phyloP scores from a whole-genome alignment of 2,329 filamentous ascomycete species.

The Hymenoscyphus salicellus region DNA sequence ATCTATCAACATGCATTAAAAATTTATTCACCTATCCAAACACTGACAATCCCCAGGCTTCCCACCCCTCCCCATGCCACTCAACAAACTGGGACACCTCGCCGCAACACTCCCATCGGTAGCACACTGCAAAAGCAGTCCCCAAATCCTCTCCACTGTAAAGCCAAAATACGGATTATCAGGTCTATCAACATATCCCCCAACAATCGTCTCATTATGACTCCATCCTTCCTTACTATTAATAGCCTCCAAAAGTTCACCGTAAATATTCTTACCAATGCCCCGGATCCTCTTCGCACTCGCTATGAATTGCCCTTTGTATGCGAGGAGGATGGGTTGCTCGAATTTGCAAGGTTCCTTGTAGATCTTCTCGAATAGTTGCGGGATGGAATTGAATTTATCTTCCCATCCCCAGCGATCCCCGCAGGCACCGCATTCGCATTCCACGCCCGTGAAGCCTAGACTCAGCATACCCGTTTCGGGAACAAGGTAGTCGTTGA shows the following conservation, averaged over 20 bases:
- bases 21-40: slow-evolving; percentile 21
- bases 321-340: slow-evolving; percentile 40
- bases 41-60: slow-evolving; percentile 30
- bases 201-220: slow-evolving; percentile 20
- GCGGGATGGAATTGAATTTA: slow-evolving; percentile 35
- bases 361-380: slow-evolving; percentile 36
- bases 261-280: slow-evolving; percentile 24
- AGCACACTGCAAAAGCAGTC: slow-evolving; percentile 31
- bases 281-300: slow-evolving; percentile 44
- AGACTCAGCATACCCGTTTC: slow-evolving; percentile 48
- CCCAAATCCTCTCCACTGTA: slow-evolving; percentile 31
- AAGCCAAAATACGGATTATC: slow-evolving; percentile 34
- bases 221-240: slow-evolving; percentile 26
- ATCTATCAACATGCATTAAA: background rate
- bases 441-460: slow-evolving; percentile 38
- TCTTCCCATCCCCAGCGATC: slow-evolving; percentile 44
- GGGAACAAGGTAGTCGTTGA: slow-evolving; percentile 42
- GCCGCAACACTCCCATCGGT: slow-evolving; percentile 69
- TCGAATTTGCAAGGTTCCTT: slow-evolving; percentile 23
- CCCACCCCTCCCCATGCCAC: slow-evolving; percentile 59
- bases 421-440: slow-evolving; percentile 39
- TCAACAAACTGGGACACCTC: slow-evolving; percentile 78
- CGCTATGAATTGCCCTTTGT: slow-evolving; percentile 49
- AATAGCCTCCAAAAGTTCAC: slow-evolving; percentile 23
- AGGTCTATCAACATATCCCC: slow-evolving; percentile 16